These are phyloP conservation scores for Aspergillus mulundensis DNA, from an alignment of 495 filamentous ascomycete species.

Conservation along the genomic window DNA sequence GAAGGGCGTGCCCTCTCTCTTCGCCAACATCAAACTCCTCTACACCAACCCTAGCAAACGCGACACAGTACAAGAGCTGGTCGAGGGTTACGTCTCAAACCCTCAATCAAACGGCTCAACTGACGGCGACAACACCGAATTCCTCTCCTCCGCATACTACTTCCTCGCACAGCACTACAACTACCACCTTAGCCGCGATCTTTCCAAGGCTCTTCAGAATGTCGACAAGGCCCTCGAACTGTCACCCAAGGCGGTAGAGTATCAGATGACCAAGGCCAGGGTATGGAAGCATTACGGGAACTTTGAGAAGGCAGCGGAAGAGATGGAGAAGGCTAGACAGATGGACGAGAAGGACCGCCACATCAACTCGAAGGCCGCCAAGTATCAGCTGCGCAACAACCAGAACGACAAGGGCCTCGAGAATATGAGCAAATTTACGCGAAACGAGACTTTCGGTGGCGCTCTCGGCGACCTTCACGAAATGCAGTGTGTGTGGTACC, in stretches of 20 bases:
- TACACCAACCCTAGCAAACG: conserved; percentile 76
- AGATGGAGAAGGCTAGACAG: conserved; percentile 81
- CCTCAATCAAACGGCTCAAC: conserved; percentile 45
- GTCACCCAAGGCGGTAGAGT: conserved; percentile 77
- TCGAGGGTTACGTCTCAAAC: conserved; percentile 65
- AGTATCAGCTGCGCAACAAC: conserved; percentile 93
- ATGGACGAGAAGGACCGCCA: conserved; percentile 89
- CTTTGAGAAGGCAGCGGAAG: conserved; percentile 70
- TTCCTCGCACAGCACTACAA: conserved; percentile 98
- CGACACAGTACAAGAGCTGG: conserved; percentile 66
- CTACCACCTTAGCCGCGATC: conserved; percentile 79
- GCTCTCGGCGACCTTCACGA: conserved; percentile 88
- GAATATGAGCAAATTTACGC: conserved; percentile 93
- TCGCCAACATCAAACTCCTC: conserved; percentile 91
- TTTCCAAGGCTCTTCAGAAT: conserved; percentile 73
- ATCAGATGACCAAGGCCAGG: conserved; percentile 90
- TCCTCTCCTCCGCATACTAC: conserved; percentile 74
- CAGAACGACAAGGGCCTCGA: conserved; percentile 78
- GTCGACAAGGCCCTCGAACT: conserved; percentile 78
- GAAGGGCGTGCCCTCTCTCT: conserved; percentile 94
- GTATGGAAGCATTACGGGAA: conserved; percentile 93
- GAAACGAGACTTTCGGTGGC: conserved; percentile 83
- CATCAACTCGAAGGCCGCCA: conserved; percentile 97
- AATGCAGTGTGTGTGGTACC: conserved; percentile 98
- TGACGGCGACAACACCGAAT: conserved; percentile 47